A percentile compares a stretch with the other conserved stretches of the same genome.
phyloP scores from a whole-genome alignment of 768 basidiomycete genomes.

The Trametes maxima region DNA sequence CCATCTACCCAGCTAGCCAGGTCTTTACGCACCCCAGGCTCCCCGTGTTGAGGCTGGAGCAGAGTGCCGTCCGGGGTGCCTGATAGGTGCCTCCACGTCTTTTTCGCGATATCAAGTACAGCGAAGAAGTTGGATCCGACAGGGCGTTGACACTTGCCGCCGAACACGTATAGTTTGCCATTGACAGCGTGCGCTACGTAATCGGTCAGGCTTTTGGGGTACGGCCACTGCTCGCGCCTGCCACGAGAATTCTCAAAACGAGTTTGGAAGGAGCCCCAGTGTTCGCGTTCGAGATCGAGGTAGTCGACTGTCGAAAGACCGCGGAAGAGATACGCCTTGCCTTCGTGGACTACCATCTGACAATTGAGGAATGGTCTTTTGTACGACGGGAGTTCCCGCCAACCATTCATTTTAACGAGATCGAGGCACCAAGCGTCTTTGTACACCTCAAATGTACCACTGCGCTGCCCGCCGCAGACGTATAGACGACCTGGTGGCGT shows the following conservation, averaged over 20 bases:
- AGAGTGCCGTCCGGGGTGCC: conserved; percentile 15
- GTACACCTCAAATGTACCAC: conserved; percentile 18
- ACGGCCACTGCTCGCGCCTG: conserved; percentile 22
- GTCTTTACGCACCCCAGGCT: conserved; percentile 40
- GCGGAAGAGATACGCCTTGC: conserved; percentile 41
- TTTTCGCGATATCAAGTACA: conserved; percentile 39
- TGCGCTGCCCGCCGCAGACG: conserved; percentile 21
- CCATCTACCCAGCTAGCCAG: conserved; percentile 40
- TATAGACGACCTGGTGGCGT: conserved; percentile 18
- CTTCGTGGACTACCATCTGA: conserved; percentile 29
- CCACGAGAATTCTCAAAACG: conserved; percentile 22
- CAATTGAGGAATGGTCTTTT: conserved; percentile 10
- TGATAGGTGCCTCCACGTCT: conserved; percentile 36
- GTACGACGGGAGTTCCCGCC: conserved; percentile 26
- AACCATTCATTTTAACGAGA: conserved; percentile 21
- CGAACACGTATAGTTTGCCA: conserved; percentile 43
- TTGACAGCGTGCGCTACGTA: conserved; percentile 27
- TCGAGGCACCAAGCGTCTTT: conserved; percentile 27
- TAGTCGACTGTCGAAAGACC: conserved; percentile 35
- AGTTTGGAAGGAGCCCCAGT: conserved; percentile 37
- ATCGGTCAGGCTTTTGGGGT: conserved; percentile 9
- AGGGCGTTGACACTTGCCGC: conserved; percentile 34
- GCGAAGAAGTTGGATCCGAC: conserved; percentile 44
- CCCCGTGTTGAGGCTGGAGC: conserved; percentile 23
- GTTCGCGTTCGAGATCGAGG: conserved; percentile 40